Conservation (phyloP, 2,329 filamentous ascomycete genomes). For the Metarhizium humberi region DNA sequence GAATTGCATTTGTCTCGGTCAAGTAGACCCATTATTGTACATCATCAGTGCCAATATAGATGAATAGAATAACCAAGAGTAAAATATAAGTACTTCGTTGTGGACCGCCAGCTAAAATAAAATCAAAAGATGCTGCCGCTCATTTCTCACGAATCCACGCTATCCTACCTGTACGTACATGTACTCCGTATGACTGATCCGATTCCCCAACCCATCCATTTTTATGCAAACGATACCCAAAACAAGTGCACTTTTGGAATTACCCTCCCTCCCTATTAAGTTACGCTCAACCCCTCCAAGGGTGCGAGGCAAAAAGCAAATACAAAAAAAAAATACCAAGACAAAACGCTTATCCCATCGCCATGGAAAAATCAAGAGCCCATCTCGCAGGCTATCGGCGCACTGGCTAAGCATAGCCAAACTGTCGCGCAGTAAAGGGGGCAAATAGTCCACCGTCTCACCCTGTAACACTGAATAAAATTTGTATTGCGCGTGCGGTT, state of each 20-base stretch:
- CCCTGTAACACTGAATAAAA: background rate
- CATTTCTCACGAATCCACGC: background rate
- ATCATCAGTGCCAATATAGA: background rate
- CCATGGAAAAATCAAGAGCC: background rate
- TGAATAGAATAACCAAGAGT: background rate
- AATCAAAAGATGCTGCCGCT: background rate
- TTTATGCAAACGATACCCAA: background rate
- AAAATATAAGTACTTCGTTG: background rate
- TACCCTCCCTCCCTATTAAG: background rate
- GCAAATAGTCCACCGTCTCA: background rate
- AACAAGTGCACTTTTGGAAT: background rate
- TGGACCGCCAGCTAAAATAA: background rate
- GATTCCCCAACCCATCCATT: background rate
- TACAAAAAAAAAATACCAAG: background rate
- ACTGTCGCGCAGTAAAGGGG: background rate
- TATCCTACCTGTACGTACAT: background rate
- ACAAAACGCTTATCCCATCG: background rate
- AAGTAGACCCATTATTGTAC: conserved; percentile 34
- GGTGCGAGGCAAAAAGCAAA: background rate
- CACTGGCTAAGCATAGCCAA: too few species aligned
- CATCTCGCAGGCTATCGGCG: background rate
- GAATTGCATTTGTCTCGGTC: conserved; percentile 55
- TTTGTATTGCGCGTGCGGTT: background rate
- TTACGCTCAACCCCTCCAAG: background rate
- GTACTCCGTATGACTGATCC: background rate